Base-by-base conservation (phyloP, 140 eudicot species). In the Anethum foeniculum region DNA sequence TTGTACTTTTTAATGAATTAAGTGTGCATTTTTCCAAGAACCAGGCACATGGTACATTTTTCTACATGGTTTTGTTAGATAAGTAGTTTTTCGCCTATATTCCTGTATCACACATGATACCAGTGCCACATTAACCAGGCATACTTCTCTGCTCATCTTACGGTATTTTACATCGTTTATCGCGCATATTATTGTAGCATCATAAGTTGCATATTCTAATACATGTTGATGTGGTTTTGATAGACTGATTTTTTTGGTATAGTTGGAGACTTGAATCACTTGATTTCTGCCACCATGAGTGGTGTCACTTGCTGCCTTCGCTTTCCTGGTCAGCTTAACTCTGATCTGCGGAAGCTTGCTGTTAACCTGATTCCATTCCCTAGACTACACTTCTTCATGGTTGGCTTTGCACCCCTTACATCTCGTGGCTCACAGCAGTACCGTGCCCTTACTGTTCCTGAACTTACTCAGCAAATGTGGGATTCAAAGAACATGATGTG, bases 181-280 rank as follows among this genome's bases (percentile, higher is more conserved):
- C 38, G 38, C 38, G 38, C 38, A 34, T 34, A 34, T 34, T 34
- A 34, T 34, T 34, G 1, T 34, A 34, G 54, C 19, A 11, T 48
- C 19, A 48, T 48, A 3, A 15, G 15, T 4, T 49, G 56, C 56
- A 49, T 49, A 49, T 49, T 49, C 23, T 49, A 15, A 16, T 48
- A 12, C 6, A 49, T 49, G 56, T 49, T 49, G 56, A 14, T 3
- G 60, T 67, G 73, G 14, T 67, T 30, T 34, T 71, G 27, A 71
- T 9, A 71, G 27, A 36, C 10, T 6, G 43, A 3, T 13, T 58
- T 2, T 49, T 62, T 62, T 36, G 27, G 75, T 9, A 5, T 15
- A 79, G 81, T 79, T 79, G 81, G 81, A 79, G 81, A 79, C 48
- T 79, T 79, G 81, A 79, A 79, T 44, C 81, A 79, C 75, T 64